A percentile compares a stretch with the other conserved stretches of the same genome.
These are phyloP conservation scores for Choiromyces venosus DNA, from an alignment of 495 filamentous ascomycete genomes.

Conservation along the genomic window DNA sequence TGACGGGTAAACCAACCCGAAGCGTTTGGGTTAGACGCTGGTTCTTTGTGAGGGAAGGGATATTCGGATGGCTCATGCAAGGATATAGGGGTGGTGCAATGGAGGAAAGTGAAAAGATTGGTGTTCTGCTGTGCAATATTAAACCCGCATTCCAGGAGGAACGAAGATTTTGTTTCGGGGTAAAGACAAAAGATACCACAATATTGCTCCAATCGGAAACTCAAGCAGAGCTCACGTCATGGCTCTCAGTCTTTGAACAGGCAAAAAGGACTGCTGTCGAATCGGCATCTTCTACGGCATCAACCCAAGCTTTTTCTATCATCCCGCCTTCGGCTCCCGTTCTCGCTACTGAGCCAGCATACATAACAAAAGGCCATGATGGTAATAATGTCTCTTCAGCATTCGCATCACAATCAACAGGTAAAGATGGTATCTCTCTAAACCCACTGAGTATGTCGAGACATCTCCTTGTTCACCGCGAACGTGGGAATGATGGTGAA, in stretches of 20 bases:
- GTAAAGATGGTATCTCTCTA: slow-evolving; percentile 26
- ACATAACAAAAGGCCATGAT: slow-evolving; percentile 39
- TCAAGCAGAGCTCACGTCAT: slow-evolving; percentile 79
- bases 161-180: slow-evolving; percentile 92
- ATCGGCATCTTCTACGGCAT: slow-evolving; percentile 58
- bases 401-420: slow-evolving; percentile 1
- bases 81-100: slow-evolving; percentile 77
- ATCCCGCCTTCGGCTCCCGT: slow-evolving; percentile 81
- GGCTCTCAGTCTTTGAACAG: slow-evolving; percentile 85
- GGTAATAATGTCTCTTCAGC: slow-evolving; percentile 25
- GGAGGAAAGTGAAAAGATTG: slow-evolving; percentile 91
- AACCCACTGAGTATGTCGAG: slow-evolving; percentile 48
- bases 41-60: slow-evolving; percentile 91
- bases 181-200: slow-evolving; percentile 93
- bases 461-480: slow-evolving; percentile 60
- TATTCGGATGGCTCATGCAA: slow-evolving; percentile 94
- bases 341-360: slow-evolving; percentile 49
- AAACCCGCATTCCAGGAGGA: slow-evolving; percentile 89
- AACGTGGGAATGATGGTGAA: slow-evolving; percentile 50
- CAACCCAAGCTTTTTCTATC: slow-evolving; percentile 73
- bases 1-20: slow-evolving; percentile 80
- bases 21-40: slow-evolving; percentile 83
- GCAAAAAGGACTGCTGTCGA: slow-evolving; percentile 90
- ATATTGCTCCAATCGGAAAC: slow-evolving; percentile 90
- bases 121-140: slow-evolving; percentile 86